Percentiles rank a stretch among this genome's conserved stretches.
phyloP scores from a whole-genome alignment of 306 rosid species.

The Quercus suber region DNA sequence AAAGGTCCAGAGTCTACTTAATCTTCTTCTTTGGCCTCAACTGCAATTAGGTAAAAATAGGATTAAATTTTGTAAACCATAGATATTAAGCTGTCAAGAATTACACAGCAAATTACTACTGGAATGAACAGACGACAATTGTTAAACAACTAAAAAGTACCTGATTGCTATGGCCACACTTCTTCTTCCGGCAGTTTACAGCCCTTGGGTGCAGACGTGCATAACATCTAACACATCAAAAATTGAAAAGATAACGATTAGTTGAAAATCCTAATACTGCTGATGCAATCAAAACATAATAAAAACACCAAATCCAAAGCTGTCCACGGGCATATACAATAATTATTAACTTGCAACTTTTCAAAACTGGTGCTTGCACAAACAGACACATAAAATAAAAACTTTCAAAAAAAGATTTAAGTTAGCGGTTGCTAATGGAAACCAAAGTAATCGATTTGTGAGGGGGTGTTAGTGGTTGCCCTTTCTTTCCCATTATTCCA shows the following conservation, averaged over 20 bases:
- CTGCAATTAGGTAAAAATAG: conserved; percentile 27
- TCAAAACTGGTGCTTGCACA: not conserved
- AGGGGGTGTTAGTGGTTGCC: not conserved
- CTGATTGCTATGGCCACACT: conserved; percentile 87
- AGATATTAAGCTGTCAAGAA: not conserved
- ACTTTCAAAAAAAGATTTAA: not conserved
- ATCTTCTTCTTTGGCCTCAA: conserved; percentile 91
- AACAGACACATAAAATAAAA: not conserved
- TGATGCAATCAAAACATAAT: not conserved
- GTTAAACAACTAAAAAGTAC: conserved; percentile 12
- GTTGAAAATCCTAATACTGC: not conserved
- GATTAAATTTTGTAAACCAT: not conserved
- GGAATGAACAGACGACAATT: not conserved
- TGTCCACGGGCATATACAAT: not conserved
- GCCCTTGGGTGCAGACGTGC: conserved; percentile 85
- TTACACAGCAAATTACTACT: not conserved
- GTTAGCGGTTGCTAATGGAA: not conserved
- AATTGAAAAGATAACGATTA: not conserved
- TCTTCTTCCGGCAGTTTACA: conserved; percentile 77
- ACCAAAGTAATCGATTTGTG: not conserved
- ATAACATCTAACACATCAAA: conserved; percentile 48
- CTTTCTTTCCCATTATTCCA: not conserved
- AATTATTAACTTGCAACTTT: not conserved
- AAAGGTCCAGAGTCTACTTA: conserved; percentile 36
- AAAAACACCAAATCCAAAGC: not conserved